These are phyloP conservation scores for Galeopsis tetrahit DNA, from an alignment of 257 asterid genomes.

Conservation along the genomic window DNA sequence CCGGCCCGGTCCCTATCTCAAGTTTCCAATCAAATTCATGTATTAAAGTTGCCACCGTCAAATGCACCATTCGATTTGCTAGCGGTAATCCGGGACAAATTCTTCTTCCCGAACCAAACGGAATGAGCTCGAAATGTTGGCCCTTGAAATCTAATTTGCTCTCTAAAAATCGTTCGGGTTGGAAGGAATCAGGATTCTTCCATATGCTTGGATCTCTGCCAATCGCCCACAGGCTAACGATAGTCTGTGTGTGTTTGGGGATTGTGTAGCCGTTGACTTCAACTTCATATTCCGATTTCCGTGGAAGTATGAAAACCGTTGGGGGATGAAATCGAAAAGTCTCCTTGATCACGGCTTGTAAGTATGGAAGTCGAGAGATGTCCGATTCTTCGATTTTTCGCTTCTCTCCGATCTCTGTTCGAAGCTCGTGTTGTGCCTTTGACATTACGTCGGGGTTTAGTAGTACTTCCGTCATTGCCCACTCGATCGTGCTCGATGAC, in stretches of 20 bases:
- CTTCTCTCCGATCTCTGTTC: too few relatives aligned
- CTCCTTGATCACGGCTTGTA: conserved; percentile 47
- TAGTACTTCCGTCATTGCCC: conserved; percentile 44
- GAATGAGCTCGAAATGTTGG: conserved; percentile 41
- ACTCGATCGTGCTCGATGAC: conserved; percentile 17
- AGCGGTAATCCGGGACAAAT: conserved; percentile 42
- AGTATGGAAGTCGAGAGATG: conserved; percentile 33
- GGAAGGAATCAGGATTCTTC: conserved; percentile 35
- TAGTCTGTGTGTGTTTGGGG: conserved; percentile 40
- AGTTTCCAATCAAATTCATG: conserved; percentile 44
- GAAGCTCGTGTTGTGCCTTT: too few relatives aligned
- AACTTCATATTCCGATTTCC: background rate
- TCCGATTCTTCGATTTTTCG: conserved; percentile 4
- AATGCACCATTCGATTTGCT: conserved; percentile 37
- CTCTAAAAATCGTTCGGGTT: conserved; percentile 39
- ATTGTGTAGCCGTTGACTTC: conserved; percentile 34
- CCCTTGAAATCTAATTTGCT: conserved; percentile 34
- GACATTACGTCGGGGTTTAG: conserved; percentile 17
- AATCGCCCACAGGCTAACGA: conserved; percentile 44
- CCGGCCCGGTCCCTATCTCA: background rate
- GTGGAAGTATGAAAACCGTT: conserved; percentile 29
- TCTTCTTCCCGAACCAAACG: conserved; percentile 47
- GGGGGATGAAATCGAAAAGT: conserved; percentile 35
- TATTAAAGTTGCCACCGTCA: conserved; percentile 33
- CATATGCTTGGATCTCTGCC: conserved; percentile 39